Evolutionary conservation across 2,329 filamentous ascomycete genomes (phyloP), one percentile per base, ranked within the genome.

Genomic region (Talaromyces sp.): DNA sequence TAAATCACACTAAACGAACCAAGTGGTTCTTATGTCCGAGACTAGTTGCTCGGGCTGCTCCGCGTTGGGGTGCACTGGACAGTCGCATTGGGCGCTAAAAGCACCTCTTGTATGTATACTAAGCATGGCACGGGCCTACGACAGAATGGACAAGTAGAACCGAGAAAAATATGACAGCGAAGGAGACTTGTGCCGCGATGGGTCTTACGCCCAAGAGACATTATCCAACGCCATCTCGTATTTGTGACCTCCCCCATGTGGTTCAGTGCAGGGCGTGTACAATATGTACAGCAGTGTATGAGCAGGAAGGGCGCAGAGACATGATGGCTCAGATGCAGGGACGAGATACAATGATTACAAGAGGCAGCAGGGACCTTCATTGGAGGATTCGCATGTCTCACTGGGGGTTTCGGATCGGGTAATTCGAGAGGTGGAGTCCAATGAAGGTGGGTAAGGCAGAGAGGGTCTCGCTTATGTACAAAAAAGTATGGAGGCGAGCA

Each of bases 71-170:
- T 35, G 43, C 45, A 47, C 19, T 43, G 47, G 35, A 55, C 49
- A 40, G 52, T 52, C 49, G 53, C 41, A 55, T 49, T 22, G 27
- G 35, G 22, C 42, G 36, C 41, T 53, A 53, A 39, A 19, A 16
- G 6, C 14, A 30, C 5, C 7, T 42, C 40, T n/a, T n/a, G n/a
- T n/a, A n/a, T n/a, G 5, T 42, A 14, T 42, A 24, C 17, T 3
- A 20, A n/a, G n/a, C n/a, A n/a, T 16, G 10, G 48, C 52, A 54
- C 52, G 48, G 52, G 43, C 48, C 43, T 24, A 4, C 33, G 3
- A 35, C 14, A 20, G 17, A 14, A 16, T 6, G 36, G 36, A 16
- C 9, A 39, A 39, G 36, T 20, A 19, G 36, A 39, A 39, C 16
- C 36, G 36, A 39, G 36, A 6, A 9, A 9, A 17, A 4, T 11